Percentiles rank a stretch among this genome's conserved stretches.
Conservation (phyloP, 2,329 filamentous ascomycete species). For the Xylaria sp. region DNA sequence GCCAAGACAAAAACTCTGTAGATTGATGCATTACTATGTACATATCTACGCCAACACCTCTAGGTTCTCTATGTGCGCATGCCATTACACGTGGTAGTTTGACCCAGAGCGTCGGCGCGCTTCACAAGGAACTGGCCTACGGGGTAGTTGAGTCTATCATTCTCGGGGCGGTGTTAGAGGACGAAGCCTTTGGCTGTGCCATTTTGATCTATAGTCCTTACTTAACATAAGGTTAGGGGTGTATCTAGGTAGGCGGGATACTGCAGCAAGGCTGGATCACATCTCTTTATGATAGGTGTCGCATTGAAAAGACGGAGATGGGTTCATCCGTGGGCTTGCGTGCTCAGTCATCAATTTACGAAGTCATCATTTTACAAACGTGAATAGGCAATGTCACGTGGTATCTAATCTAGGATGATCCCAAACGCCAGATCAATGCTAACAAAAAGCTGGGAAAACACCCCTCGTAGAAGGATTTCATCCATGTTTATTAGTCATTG, state of each 20-base stretch:
- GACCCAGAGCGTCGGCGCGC: neutral
- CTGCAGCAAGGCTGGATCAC: too few relatives aligned
- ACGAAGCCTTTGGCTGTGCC: neutral
- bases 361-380: too few relatives aligned
- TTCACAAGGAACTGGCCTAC: neutral
- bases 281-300: too few relatives aligned
- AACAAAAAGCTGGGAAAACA: too few relatives aligned
- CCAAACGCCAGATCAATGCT: too few relatives aligned
- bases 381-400: too few relatives aligned
- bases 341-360: too few relatives aligned
- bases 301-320: neutral
- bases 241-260: neutral
- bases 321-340: neutral
- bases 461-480: too few relatives aligned
- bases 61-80: neutral
- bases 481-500: too few relatives aligned
- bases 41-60: neutral
- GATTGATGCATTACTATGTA: neutral
- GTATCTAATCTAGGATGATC: too few relatives aligned
- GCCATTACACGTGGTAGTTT: neutral
- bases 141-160: neutral
- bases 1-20: neutral
- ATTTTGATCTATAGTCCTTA: neutral
- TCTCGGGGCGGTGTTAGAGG: neutral
- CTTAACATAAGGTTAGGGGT: neutral